Evolutionary conservation across 1,139 yeast genomes (phyloP).

Genomic region (Kodamaea sp.): DNA sequence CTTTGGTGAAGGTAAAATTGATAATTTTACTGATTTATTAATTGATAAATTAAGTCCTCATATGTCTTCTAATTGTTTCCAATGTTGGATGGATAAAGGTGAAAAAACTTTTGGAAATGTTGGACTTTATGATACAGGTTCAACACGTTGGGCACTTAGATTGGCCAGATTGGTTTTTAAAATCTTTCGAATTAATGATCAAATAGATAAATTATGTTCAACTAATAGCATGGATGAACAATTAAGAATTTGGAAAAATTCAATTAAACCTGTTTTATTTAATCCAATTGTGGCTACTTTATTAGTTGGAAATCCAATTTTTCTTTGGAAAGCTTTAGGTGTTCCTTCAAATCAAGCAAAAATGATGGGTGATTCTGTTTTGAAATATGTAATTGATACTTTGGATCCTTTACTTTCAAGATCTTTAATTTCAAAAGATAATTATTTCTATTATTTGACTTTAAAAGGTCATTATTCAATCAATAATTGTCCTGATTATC

Average conservation of each 20-base stretch:
- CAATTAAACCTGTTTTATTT: slow-evolving; percentile 64
- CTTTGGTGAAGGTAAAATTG: slow-evolving; percentile 72
- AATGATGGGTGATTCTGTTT: slow-evolving; percentile 70
- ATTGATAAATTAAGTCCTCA: slow-evolving; percentile 59
- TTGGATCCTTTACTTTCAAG: slow-evolving; percentile 68
- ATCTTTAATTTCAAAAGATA: slow-evolving; percentile 64
- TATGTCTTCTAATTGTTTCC: slow-evolving; percentile 75
- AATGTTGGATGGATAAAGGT: slow-evolving; percentile 72
- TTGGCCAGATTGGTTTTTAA: slow-evolving; percentile 59
- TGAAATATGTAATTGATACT: slow-evolving; percentile 71
- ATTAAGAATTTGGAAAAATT: slow-evolving; percentile 55
- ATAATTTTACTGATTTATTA: slow-evolving; percentile 44
- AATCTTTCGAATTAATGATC: slow-evolving; percentile 49
- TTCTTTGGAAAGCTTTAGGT: slow-evolving; percentile 83
- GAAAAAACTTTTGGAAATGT: slow-evolving; percentile 53
- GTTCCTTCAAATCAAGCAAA: slow-evolving; percentile 82
- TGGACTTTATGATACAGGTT: slow-evolving; percentile 78
- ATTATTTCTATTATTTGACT: slow-evolving; percentile 73
- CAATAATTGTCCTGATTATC: slow-evolving; percentile 72
- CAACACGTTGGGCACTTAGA: slow-evolving; percentile 81
- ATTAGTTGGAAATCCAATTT: slow-evolving; percentile 74
- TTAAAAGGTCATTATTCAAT: slow-evolving; percentile 59
- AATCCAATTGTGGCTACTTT: slow-evolving; percentile 66
- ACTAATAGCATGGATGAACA: slow-evolving; percentile 62
- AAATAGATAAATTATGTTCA: slow-evolving; percentile 55